Base-by-base conservation (phyloP, 257 asterid species). In the Plantago major region DNA sequence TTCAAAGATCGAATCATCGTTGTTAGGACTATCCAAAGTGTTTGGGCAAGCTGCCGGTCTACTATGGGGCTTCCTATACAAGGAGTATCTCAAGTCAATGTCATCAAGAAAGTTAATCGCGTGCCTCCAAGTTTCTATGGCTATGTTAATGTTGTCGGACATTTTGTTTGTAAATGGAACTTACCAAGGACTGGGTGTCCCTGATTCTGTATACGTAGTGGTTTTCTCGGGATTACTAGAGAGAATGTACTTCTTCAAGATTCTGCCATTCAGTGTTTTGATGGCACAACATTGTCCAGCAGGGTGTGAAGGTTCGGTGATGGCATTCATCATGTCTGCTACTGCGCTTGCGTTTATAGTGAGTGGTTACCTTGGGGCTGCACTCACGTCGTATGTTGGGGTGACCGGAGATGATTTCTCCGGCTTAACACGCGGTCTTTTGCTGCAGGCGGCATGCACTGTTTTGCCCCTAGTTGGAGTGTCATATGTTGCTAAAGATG, bases 251-350 rank as follows among this genome's bases (percentile, higher is more conserved):
- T 83, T 89, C 73, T 87, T 84, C 79, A 93, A 85, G 88, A 81
- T 87, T 49, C 78, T 93, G 45, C 99, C 99, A n/a, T 1, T 87
- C 54, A 73, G 47, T 15, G 96, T 93, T 44, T 59, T 89, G 49
- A 81, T 93, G 91, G 96, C 96, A 0, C 84, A 85, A 62, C 90
- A 84, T 17, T 93, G 99, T 46, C 97, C 99, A 1, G 79, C 82
- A 0, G 97, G 99, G 15, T 85, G 86, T 10, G 99, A 87, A 69
- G 99, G 99, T 6, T 93, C 99, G 3, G 80, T 89, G 1, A 89
- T 93, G 97, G 97, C 99, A 0, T 85, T 93, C 59, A 87, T 79
- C 47, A 87, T 81, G 95, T 93, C 97, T 4, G 92, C 90, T 38
- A 69, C 82, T 2, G 96, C 97, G 1, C 78, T 93, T 22, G 89